Evolutionary conservation across 371 early-diverging fungal species (phyloP), one percentile per base, ranked within the genome.

Genomic region (Apophysomyces trapeziformis): DNA sequence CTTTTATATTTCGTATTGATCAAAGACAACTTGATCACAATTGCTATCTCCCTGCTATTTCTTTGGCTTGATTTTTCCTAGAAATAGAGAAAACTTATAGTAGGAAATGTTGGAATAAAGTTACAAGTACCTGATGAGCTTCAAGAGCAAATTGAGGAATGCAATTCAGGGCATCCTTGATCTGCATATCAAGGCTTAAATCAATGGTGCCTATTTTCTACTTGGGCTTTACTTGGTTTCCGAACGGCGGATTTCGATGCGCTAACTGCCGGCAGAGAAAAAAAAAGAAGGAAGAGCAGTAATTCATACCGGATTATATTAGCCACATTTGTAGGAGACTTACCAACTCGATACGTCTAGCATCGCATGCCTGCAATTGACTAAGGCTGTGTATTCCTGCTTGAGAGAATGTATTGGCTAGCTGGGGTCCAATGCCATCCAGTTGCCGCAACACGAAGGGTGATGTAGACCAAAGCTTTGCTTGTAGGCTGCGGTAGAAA

Each of bases 161-260:
- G 8, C n/a, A 69, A n/a, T 46, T 16, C 14, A 69, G 56, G 0
- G 68, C 60, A n/a, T 58, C 66, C 57, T 66, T 58, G 38, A 67
- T 61, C 67, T 65, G 57, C 2, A 43, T 36, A 46, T 11, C 0
- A 26, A 3, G 32, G 0, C 32, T 26, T 26, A 26, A 2, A 26
- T 2, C 32, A 26, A 26, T 26, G 2, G 2, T 26, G 32, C 32
- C 32, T 2, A 26, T 26, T 26, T 26, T 26, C 2, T 26, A 54
- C 14, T 1, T 46, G 13, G 32, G 32, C 32, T 26, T 21, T 72
- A 81, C 82, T 66, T 81, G 71, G 26, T 63, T 75, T 7, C 85
- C 85, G 71, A 85, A 85, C 0, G 85, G 85, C 13, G 85, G 81
- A 45, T 79, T 78, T 9, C 85, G 79, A 60, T 79, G 77, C 12